phyloP scores from a whole-genome alignment of 2,329 filamentous ascomycete species.

The Magnaporthiopsis rhizophila region DNA sequence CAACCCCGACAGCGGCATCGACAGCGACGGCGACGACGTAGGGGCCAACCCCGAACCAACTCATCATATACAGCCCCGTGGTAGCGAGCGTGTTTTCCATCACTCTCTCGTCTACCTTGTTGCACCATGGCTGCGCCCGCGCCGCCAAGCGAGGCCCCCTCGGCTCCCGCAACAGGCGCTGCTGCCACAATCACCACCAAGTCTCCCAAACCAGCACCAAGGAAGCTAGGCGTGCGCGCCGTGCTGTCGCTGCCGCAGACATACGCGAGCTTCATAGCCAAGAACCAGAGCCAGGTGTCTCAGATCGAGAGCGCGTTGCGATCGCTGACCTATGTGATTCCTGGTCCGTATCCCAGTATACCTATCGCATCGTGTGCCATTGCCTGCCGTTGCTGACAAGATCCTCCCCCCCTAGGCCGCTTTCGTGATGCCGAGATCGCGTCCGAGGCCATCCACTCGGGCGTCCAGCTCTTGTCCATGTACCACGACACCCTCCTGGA shows the following conservation, averaged over 20 bases:
- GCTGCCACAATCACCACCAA: neutral
- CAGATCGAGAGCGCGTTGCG: constrained; percentile 92
- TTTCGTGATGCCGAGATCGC: constrained; percentile 91
- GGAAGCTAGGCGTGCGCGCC: constrained; percentile 1
- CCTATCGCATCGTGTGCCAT: neutral
- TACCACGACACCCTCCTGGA: constrained; percentile 88
- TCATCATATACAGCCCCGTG: neutral
- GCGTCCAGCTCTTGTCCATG: constrained; percentile 80
- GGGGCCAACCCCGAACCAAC: too few relatives aligned
- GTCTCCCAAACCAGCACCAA: neutral
- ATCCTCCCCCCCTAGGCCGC: constrained; percentile 45
- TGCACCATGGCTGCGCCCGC: neutral
- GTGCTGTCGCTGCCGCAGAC: constrained; percentile 51
- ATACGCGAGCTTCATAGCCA: constrained; percentile 88
- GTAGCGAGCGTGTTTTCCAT: neutral
- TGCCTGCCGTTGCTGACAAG: neutral
- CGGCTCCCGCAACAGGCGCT: too few relatives aligned
- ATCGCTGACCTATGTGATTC: constrained; percentile 92
- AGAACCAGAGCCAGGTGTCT: constrained; percentile 87
- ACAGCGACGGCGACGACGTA: too few relatives aligned
- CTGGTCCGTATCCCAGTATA: constrained; percentile 43
- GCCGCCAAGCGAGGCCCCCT: neutral
- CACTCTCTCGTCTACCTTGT: neutral
- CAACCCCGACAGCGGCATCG: too few relatives aligned
- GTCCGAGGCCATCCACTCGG: constrained; percentile 84